Evolutionary conservation across 345 rosid genomes (phyloP).

Genomic region (thale cress (Arabidopsis thaliana)): DNA sequence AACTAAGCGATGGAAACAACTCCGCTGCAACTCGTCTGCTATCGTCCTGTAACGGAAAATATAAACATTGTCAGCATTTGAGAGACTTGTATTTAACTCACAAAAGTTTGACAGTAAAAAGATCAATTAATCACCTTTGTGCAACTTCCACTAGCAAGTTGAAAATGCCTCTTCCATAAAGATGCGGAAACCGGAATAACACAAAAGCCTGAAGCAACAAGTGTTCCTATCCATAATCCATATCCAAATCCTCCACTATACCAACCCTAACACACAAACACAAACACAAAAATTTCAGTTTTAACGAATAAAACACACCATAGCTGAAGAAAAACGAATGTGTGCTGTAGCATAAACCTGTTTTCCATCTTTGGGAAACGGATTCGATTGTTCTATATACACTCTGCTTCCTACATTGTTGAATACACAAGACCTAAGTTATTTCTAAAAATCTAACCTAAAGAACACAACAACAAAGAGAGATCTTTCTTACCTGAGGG

Average conservation of each 20-base stretch:
- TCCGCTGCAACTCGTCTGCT: constrained; percentile 75
- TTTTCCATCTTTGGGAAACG: constrained; percentile 84
- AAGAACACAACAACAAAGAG: constrained; percentile 6
- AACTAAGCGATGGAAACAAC: constrained; percentile 74
- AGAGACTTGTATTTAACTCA: background rate
- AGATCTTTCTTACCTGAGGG: constrained; percentile 59
- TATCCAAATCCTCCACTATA: constrained; percentile 92
- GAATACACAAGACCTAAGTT: constrained; percentile 1
- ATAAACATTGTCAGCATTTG: background rate
- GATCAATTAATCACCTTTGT: constrained; percentile 55
- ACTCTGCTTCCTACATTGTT: constrained; percentile 64
- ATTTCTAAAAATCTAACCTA: background rate
- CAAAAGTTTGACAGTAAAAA: background rate
- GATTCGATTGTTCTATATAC: constrained; percentile 68
- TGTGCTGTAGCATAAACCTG: constrained; percentile 47
- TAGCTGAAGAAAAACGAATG: background rate
- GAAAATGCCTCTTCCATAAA: constrained; percentile 73
- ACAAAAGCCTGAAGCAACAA: constrained; percentile 85
- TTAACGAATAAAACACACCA: background rate
- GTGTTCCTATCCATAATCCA: constrained; percentile 89
- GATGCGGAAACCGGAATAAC: constrained; percentile 82
- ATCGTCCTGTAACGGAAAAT: constrained; percentile 65
- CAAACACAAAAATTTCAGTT: background rate
- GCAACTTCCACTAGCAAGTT: constrained; percentile 56
- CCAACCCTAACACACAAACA: constrained; percentile 67